phyloP scores from a whole-genome alignment of 2,329 filamentous ascomycete genomes.

The Aspergillus awamori region DNA sequence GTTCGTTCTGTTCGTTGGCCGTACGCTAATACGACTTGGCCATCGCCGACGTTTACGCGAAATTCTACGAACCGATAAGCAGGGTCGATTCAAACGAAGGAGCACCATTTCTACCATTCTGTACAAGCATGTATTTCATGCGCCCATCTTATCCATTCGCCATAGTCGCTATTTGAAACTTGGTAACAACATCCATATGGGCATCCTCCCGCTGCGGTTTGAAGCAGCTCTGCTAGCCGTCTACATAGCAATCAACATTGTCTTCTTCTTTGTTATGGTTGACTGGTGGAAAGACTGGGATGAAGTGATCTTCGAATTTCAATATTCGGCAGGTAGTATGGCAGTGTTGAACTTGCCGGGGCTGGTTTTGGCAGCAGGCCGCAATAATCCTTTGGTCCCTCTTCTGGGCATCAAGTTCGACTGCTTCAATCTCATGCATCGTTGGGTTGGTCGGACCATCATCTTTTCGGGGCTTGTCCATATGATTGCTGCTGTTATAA shows the following conservation, averaged over 20 bases:
- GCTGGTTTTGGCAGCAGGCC: slow-evolving; percentile 79
- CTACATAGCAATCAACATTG: slow-evolving; percentile 70
- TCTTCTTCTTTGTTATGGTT: slow-evolving; percentile 61
- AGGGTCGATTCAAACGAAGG: slow-evolving; percentile 23
- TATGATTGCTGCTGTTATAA: slow-evolving; percentile 46
- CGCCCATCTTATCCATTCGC: slow-evolving; percentile 63
- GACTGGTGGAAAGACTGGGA: slow-evolving; percentile 37
- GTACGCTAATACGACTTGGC: slow-evolving; percentile 26
- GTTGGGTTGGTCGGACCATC: slow-evolving; percentile 76
- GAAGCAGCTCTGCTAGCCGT: slow-evolving; percentile 68
- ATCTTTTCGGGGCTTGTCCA: slow-evolving; percentile 70
- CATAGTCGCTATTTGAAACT: not conserved
- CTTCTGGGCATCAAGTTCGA: slow-evolving; percentile 86
- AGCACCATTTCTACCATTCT: slow-evolving; percentile 25
- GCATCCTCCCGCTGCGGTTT: slow-evolving; percentile 73
- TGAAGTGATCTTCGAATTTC: slow-evolving; percentile 53
- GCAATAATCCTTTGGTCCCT: slow-evolving; percentile 86
- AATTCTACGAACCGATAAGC: slow-evolving; percentile 24
- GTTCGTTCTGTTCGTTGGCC: slow-evolving; percentile 27
- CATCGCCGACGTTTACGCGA: slow-evolving; percentile 29
- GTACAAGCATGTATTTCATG: slow-evolving; percentile 51
- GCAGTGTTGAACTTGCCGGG: slow-evolving; percentile 86
- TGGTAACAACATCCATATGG: slow-evolving; percentile 62
- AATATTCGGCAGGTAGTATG: slow-evolving; percentile 80
- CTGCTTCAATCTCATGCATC: slow-evolving; percentile 86